Evolutionary conservation across 495 filamentous ascomycete genomes (phyloP), one percentile per base, ranked within the genome.

Genomic region (Aspergillus carlsbadensis): DNA sequence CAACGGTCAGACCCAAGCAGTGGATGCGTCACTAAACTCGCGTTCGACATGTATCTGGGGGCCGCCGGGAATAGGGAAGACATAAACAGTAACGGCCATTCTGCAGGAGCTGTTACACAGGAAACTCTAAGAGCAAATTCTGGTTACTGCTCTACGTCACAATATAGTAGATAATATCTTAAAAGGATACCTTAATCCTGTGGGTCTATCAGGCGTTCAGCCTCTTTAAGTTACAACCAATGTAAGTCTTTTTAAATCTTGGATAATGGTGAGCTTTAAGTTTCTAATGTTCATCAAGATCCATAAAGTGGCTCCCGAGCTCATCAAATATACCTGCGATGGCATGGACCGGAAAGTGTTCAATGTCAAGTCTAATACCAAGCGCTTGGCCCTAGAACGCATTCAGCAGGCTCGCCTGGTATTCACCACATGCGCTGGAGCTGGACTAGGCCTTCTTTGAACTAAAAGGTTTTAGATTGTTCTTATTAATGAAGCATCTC

Each of bases 371-470:
- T 14, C 47, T 17, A 13, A 34, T 36, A 14, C 31, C 10, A 50
- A 35, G 35, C 33, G 31, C 17, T 15, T 15, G 34, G 48, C 33
- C 6, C 31, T 52, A 14, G 48, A 52, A 20, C 48, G 48, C 17
- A 52, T 52, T 20, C 48, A 52, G 20, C 31, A 52, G 6, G 34
- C 48, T 40, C 48, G 48, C 15, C 48, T 52, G 15, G 37, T 52
- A 52, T 52, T 52, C 34, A 52, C 48, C 10, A 41, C 48, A 36
- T 52, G 48, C 22, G 48, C 48, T 39, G 48, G 48, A 13, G 48
- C 48, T 13, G 48, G 48, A 24, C 34, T 52, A 35, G 48, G 48
- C 24, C 48, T 52, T 2, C 24, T 52, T 24, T 17, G 48, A 29
- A 52, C 37, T 22, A 34, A 52, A 20, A 13, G 40, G 26, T 52